Conservation (phyloP, 352 stramenopile species). For the Phytophthora macrochlamydospora region DNA sequence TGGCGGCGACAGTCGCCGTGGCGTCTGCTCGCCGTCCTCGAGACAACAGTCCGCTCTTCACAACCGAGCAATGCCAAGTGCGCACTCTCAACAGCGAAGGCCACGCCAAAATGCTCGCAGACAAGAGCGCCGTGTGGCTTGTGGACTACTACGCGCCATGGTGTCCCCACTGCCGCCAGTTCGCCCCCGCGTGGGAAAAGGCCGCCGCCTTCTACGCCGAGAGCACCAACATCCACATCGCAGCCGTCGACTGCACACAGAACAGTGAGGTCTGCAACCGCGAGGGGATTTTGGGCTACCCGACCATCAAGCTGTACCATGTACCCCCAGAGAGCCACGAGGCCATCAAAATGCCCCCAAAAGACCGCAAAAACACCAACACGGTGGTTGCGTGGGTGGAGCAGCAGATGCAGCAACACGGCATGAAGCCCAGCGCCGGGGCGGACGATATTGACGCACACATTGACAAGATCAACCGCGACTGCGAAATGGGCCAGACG, state of each 20-base stretch:
- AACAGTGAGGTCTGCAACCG: conserved; percentile 56
- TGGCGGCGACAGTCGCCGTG: conserved; percentile 6
- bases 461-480: conserved; percentile 54
- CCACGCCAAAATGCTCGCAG: conserved; percentile 48
- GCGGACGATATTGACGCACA: conserved; percentile 57
- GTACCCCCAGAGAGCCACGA: conserved; percentile 40
- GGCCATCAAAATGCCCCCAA: conserved; percentile 41
- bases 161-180: conserved; percentile 80
- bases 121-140: conserved; percentile 60
- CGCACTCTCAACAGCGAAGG: conserved; percentile 36
- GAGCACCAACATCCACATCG: conserved; percentile 56
- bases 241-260: conserved; percentile 77
- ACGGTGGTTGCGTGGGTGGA: conserved; percentile 77
- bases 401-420: conserved; percentile 44
- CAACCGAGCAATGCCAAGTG: conserved; percentile 61
- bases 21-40: conserved; percentile 10
- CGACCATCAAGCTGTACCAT: conserved; percentile 74
- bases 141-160: conserved; percentile 86
- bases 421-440: conserved; percentile 55
- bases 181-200: conserved; percentile 75
- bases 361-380: conserved; percentile 51
- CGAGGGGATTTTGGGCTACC: conserved; percentile 72
- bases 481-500: conserved; percentile 39
- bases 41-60: conserved; percentile 64
- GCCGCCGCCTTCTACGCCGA: conserved; percentile 70